Evolutionary conservation across 1,284 basidiomycete genomes (phyloP), one percentile per base, ranked within the genome.

Genomic region (Porogramme epimiltina): DNA sequence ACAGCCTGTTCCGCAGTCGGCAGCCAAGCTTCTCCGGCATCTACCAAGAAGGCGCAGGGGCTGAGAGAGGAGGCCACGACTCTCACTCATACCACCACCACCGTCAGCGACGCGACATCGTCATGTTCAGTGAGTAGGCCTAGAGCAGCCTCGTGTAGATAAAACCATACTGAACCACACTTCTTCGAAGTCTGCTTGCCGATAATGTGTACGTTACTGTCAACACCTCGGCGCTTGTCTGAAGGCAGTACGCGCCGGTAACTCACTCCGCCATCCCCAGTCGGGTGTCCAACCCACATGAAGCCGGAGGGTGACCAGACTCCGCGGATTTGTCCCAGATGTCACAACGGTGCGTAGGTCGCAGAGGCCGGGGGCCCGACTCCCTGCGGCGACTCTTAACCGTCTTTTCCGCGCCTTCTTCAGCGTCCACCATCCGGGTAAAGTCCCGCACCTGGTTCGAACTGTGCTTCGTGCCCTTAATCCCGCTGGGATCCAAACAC

Each of bases 371-470:
- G 41, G 13, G 28, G 28, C 6, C 28, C 28, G 28, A 31, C 28
- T 31, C 13, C 8, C 28, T 13, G 28, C 28, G 8, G 28, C 28
- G 28, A 13, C 6, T 6, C 8, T 13, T 31, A 13, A 31, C 28
- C 28, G 13, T 31, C 8, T 8, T 31, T 13, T n/a, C n/a, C 9
- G 33, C 26, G 20, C 39, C 25, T 19, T 28, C 39, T 22, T 23
- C 47, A 81, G 79, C 67, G 6, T 66, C 76, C 76, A 58, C 67
- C 73, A 49, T 68, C 71, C 24, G 78, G 73, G 44, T 54, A 28
- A 81, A 79, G 56, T 70, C 77, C 3, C 72, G 80, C 49, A 71
- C 62, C 15, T 82, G 80, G 79, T 76, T 81, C 58, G 78, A 81
- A 58, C 51, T 81, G 19, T 82, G 74, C 60, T 78, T 76, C 60